Evolutionary conservation across 2,329 filamentous ascomycete species (phyloP).

Genomic region (Cladobotryum mycophilum): DNA sequence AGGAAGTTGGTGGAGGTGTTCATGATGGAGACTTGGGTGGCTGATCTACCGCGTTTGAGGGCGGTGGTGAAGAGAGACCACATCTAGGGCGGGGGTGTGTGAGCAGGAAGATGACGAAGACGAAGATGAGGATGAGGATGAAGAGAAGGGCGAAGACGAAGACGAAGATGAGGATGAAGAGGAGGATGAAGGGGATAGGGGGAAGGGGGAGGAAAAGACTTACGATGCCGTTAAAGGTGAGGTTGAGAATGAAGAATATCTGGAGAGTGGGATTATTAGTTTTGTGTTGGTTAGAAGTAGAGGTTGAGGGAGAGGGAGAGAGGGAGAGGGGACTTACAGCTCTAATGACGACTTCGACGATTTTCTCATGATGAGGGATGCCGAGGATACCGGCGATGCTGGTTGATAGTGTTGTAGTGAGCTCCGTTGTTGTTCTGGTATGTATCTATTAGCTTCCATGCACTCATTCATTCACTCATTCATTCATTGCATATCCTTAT

Average conservation of each 20-base stretch:
- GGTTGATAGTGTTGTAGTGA: slow-evolving; percentile 44
- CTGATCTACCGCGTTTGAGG: slow-evolving; percentile 66
- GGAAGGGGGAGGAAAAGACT: slow-evolving; percentile 20
- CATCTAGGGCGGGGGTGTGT: slow-evolving; percentile 44
- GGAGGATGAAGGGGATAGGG: slow-evolving; percentile 28
- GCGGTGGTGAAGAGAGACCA: slow-evolving; percentile 78
- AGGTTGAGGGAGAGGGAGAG: not conserved
- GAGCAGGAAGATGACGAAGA: not conserved
- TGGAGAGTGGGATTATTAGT: slow-evolving; percentile 26
- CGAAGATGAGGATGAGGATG: slow-evolving; percentile 56
- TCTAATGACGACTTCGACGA: slow-evolving; percentile 44
- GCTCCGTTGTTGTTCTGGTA: slow-evolving; percentile 48
- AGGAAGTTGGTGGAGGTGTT: slow-evolving; percentile 81
- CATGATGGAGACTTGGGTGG: slow-evolving; percentile 73
- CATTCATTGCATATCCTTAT: too few species aligned
- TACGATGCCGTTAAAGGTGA: slow-evolving; percentile 66
- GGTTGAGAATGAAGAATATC: slow-evolving; percentile 70
- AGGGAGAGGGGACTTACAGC: slow-evolving; percentile 33
- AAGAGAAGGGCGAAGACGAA: slow-evolving; percentile 59
- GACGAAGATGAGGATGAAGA: slow-evolving; percentile 67
- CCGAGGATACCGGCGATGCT: slow-evolving; percentile 39
- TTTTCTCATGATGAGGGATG: slow-evolving; percentile 32
- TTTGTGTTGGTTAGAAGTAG: not conserved
- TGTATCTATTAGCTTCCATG: too few species aligned
- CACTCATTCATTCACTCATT: too few species aligned